Percentiles rank a stretch among this genome's conserved stretches.
Evolutionary conservation across 139 green algal species (phyloP).

Genomic region (Chlamydomonas incerta): DNA sequence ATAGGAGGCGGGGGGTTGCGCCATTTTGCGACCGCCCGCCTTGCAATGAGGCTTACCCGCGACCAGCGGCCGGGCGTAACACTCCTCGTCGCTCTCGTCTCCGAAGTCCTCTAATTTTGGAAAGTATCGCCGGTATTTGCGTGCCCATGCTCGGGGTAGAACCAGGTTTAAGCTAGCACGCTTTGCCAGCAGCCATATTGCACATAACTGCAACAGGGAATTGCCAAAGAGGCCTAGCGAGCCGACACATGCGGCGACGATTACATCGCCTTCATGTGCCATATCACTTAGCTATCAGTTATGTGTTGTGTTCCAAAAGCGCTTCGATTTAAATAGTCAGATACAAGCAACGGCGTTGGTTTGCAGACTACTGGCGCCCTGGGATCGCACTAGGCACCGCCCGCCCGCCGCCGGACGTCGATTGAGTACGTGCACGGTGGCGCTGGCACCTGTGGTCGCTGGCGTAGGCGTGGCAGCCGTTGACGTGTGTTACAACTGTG

Average conservation of each 20-base stretch:
- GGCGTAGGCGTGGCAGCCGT: too few relatives aligned
- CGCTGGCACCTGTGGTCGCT: too few relatives aligned
- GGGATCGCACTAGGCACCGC: too few relatives aligned
- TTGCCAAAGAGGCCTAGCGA: not conserved
- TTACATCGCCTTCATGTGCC: too few relatives aligned
- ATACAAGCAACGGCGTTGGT: too few relatives aligned
- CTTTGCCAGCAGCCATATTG: not conserved
- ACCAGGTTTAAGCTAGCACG: not conserved
- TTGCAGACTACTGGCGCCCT: too few relatives aligned
- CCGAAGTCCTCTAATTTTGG: not conserved
- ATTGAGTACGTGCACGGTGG: too few relatives aligned
- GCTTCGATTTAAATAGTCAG: too few relatives aligned
- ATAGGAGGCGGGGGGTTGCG: not conserved
- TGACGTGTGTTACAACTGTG: too few relatives aligned
- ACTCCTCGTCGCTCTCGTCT: not conserved
- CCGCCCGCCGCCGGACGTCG: too few relatives aligned
- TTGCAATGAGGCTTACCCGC: not conserved
- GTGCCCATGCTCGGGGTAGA: not conserved
- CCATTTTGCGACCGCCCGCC: not conserved
- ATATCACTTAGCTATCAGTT: too few relatives aligned
- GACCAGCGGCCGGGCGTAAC: not conserved
- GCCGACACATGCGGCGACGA: not conserved
- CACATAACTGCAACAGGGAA: not conserved
- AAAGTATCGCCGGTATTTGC: not conserved
- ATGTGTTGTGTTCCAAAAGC: too few relatives aligned